Base-by-base conservation (phyloP, 192 early-diverging fungal genomes). In the Podochytrium sp. region DNA sequence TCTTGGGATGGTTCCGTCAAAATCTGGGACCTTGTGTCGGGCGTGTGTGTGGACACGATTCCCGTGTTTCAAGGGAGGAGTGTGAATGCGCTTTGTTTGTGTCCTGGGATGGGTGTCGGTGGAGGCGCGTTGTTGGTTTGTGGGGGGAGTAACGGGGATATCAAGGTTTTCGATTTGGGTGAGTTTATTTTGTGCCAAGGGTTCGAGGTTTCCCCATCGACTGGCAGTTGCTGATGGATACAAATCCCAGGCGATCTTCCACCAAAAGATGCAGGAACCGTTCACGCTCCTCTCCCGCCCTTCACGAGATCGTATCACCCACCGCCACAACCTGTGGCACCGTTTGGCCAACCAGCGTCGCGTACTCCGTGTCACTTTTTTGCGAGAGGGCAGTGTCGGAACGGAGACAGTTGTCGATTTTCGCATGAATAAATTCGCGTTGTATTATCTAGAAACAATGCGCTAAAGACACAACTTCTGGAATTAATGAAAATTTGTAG, bases 101-200 rank as follows among this genome's bases (percentile, higher is more conserved):
- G n/a, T 12, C 18, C 32, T 2, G 27, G 27, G 14, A 23, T 7
- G 10, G 37, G 38, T 20, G 47, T 23, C 16, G 42, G n/a, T 2
- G 42, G 27, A 6, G 37, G 38, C 12, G 33, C 20, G 18, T 33
- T 65, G 12, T 39, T 75, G 51, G 40, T 65, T 39, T 41, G 51
- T 23, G 73, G 62, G 20, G 34, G 38, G 3, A 35, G 50, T 25
- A 58, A 75, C 35, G 63, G 61, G 3, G 32, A n/a, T 20, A 66
- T 75, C 63, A 75, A 75, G 47, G 38, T 49, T 16, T 75, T 43
- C 47, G 52, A 75, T 39, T 41, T 75, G 51, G 39, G 73, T 52
- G 32, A 39, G 57, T 41, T 33, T 59, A 4, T 25, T 60, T 72
- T 2, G 32, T 25, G 23, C 43, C 42, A 27, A 16, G 47, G n/a